Percentiles rank a stretch among this genome's conserved stretches.
Evolutionary conservation across 2,329 filamentous ascomycete genomes (phyloP).

Genomic region (Fusarium sp.): DNA sequence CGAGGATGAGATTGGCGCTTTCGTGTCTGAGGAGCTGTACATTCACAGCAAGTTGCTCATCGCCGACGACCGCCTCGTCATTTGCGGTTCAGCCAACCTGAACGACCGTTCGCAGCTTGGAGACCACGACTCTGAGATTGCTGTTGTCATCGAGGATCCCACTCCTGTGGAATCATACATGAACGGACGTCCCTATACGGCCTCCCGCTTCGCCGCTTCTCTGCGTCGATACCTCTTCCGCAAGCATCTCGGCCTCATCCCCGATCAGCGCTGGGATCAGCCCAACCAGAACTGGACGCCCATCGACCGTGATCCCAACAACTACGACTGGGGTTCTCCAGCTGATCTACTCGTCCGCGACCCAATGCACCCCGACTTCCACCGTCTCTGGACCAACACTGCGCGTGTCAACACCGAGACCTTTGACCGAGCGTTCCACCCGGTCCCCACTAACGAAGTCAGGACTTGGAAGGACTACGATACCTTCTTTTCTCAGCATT

Average conservation of each 20-base stretch:
- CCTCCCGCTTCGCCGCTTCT: conserved; percentile 82
- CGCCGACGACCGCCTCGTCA: conserved; percentile 84
- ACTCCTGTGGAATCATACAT: conserved; percentile 79
- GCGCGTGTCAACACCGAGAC: conserved; percentile 85
- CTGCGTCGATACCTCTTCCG: conserved; percentile 90
- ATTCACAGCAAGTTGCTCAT: conserved; percentile 81
- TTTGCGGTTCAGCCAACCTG: conserved; percentile 78
- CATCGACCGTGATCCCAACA: conserved; percentile 78
- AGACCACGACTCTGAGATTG: conserved; percentile 88
- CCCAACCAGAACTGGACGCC: conserved; percentile 84
- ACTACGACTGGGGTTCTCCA: conserved; percentile 79
- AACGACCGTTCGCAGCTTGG: conserved; percentile 82
- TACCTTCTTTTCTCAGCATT: conserved; percentile 77
- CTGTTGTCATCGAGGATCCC: conserved; percentile 88
- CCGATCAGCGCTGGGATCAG: conserved; percentile 77
- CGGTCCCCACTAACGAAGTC: conserved; percentile 78
- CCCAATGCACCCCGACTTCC: conserved; percentile 78
- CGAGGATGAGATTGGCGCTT: conserved; percentile 71
- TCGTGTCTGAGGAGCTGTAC: conserved; percentile 74
- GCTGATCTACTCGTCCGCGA: conserved; percentile 80
- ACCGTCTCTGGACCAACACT: conserved; percentile 78
- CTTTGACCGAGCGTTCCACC: conserved; percentile 87
- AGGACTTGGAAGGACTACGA: conserved; percentile 82
- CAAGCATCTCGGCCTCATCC: conserved; percentile 89
- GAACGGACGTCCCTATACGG: conserved; percentile 79